Base-by-base conservation (phyloP, 768 basidiomycete species). In the Lentinula sp. region DNA sequence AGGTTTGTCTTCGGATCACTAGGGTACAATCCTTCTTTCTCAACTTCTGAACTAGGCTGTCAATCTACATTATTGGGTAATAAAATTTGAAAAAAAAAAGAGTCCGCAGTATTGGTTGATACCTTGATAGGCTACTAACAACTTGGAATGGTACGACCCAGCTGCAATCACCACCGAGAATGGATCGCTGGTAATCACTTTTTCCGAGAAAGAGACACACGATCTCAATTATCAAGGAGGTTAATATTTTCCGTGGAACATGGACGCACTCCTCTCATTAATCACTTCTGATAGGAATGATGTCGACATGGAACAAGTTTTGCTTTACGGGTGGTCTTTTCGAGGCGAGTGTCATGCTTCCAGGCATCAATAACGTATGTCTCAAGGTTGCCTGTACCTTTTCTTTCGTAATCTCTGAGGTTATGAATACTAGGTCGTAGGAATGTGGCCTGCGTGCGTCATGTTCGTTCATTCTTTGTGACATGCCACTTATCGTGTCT, bases 71-170 rank as follows among this genome's bases (percentile, higher is more conserved):
- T 92, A 91, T 67, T 91, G 90, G 88, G 85, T 61, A 59, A 59
- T 56, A 8, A 6, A 13, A 46, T 13, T 9, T 33, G 28, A 28
- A 28, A 48, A 48, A 48, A 48, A 37, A 33, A 23, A 10, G 2
- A 10, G 49, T 9, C 39, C 37, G 39, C 20, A n/a, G 23, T 41
- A 52, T 18, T 10, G 37, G 46, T 59, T 59, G 62, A 43, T 72
- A 81, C 32, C 72, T 78, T 64, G 75, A 77, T 45, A 79, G 79
- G 71, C 81, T 57, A 86, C 90, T 4, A 83, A 84, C 62, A 86
- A 91, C 66, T 62, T 90, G 67, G 91, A 97, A 72, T 96, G 93
- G 92, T 94, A 95, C 71, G 88, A 90, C 65, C 93, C 93, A 0
- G 83, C 76, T 35, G 85, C 86, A 9, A 74, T 92, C 48, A 87